Conservation (phyloP, 805 yeast species). For the Saccharomycopsis sp. region DNA sequence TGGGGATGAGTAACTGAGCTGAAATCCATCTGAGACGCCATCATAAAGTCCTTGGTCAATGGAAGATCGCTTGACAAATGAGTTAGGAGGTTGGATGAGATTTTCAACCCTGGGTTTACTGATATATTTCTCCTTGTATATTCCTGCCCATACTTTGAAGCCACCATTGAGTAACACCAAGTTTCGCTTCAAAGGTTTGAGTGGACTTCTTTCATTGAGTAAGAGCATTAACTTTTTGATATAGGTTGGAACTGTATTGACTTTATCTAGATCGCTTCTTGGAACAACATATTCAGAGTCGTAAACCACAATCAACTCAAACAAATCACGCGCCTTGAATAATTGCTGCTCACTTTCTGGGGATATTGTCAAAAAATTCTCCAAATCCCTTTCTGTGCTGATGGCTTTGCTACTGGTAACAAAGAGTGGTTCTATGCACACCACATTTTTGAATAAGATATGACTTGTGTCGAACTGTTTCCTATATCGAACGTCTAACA, state of each 20-base stretch:
- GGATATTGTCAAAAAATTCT: slow-evolving; percentile 47
- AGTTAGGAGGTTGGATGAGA: slow-evolving; percentile 16
- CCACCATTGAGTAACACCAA: slow-evolving; percentile 52
- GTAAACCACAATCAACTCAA: slow-evolving; percentile 58
- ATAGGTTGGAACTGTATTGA: slow-evolving; percentile 21
- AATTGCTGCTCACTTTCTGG: slow-evolving; percentile 45
- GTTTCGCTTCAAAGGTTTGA: slow-evolving; percentile 30
- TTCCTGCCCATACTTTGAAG: slow-evolving; percentile 33
- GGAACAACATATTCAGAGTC: slow-evolving; percentile 28
- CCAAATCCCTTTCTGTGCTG: slow-evolving; percentile 71
- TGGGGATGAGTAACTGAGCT: too few relatives aligned
- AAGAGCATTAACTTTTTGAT: slow-evolving; percentile 30
- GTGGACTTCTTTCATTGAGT: slow-evolving; percentile 31
- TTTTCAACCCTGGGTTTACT: slow-evolving; percentile 18
- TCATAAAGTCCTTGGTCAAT: too few relatives aligned
- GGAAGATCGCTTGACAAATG: too few relatives aligned
- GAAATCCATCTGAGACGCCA: too few relatives aligned
- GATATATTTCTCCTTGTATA: slow-evolving; percentile 20
- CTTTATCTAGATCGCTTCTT: slow-evolving; percentile 6
- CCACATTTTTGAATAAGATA: slow-evolving; percentile 46
- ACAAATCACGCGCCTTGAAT: slow-evolving; percentile 46
- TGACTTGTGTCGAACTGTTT: slow-evolving; percentile 55
- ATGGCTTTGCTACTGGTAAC: slow-evolving; percentile 39
- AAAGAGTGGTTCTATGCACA: slow-evolving; percentile 70
- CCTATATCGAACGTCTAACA: slow-evolving; percentile 65